Evolutionary conservation across 2,329 filamentous ascomycete genomes (phyloP), one percentile per base, ranked within the genome.

Genomic region (Arthrinium puccinioides): DNA sequence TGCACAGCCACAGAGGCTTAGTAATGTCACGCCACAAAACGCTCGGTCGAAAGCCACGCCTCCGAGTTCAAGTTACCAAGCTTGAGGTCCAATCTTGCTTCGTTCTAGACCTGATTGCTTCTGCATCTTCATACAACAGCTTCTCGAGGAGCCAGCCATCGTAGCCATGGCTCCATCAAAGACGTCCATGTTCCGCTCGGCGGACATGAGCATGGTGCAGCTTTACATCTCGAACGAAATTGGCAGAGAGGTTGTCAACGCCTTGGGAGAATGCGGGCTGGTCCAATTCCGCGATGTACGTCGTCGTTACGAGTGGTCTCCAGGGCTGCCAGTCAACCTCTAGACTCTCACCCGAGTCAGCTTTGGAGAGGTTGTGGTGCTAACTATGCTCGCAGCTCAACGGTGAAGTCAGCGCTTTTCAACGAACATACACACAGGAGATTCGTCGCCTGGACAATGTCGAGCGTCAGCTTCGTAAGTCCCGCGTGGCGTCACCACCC

Each of bases 131-230:
- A n/a, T n/a, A n/a, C n/a, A n/a, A n/a, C n/a, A n/a, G n/a, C n/a
- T n/a, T n/a, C n/a, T n/a, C n/a, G n/a, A n/a, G n/a, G n/a, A n/a
- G n/a, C n/a, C n/a, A n/a, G n/a, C n/a, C n/a, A n/a, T n/a, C n/a
- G n/a, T n/a, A 37, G 28, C 35, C 48, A 84, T 83, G 79, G 77
- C 76, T 64, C 70, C 74, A 50, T 66, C 70, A 61, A 69, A 87
- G 69, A 88, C 97, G 70, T 95, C 89, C 66, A 86, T 96, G 72
- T 97, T 98, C 82, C 90, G 94, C 77, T 98, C 92, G 62, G 87
- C 88, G 86, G 87, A 96, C 67, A 98, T 98, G 92, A 96, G 88
- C 76, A 84, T 98, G 83, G 94, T 94, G 58, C 92, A 98, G 81
- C 84, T 98, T 57, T 98, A 97, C 69, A 94, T 98, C 56, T 87